Base-by-base conservation (phyloP, 2,329 filamentous ascomycete genomes). In the Alternaria ventricosa region DNA sequence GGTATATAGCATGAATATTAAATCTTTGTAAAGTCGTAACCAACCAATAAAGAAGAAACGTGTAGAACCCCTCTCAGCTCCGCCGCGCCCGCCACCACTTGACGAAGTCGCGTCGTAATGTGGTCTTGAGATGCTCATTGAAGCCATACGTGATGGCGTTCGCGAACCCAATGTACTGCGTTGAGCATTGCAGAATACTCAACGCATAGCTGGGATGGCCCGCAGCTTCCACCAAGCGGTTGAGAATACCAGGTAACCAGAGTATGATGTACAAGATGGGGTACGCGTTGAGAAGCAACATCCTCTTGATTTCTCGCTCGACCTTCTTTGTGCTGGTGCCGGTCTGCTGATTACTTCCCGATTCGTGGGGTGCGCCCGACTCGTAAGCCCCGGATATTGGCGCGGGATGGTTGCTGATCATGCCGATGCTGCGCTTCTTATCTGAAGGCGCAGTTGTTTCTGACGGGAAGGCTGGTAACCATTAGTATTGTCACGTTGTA, bases 261-360 rank as follows among this genome's bases (percentile, higher is more conserved):
- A 79, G 68, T 3, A 78, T 64, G 30, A 79, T 68, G 59, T 79
- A 79, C 2, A 74, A 62, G 13, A 78, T 66, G 1, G 78, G 77
- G 45, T 79, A 79, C 8, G 75, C 74, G 53, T 78, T 79, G 5
- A 79, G 62, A 1, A 78, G 63, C 18, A 78, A 55, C 73, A 78
- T 78, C 20, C 61, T 66, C 58, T 66, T 69, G 27, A 75, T 66
- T 30, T 75, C 71, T 10, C 67, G 61, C 46, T 70, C 69, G 13
- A 70, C n/a, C n/a, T 53, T 57, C 13, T 55, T 47, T 9, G 49
- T 18, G 10, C 8, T 23, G 20, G 12, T 13, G 6, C 9, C n/a
- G 7, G 9, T 47, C n/a, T 12, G 12, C 9, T 41, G 33, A 11
- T 41, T 41, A 41, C 36, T 41, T 41, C 36, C 36, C 36, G 15